Percentiles rank a stretch among this genome's conserved stretches.
phyloP scores from a whole-genome alignment of 2,329 filamentous ascomycete genomes.

The Phyllosticta capitalensis region DNA sequence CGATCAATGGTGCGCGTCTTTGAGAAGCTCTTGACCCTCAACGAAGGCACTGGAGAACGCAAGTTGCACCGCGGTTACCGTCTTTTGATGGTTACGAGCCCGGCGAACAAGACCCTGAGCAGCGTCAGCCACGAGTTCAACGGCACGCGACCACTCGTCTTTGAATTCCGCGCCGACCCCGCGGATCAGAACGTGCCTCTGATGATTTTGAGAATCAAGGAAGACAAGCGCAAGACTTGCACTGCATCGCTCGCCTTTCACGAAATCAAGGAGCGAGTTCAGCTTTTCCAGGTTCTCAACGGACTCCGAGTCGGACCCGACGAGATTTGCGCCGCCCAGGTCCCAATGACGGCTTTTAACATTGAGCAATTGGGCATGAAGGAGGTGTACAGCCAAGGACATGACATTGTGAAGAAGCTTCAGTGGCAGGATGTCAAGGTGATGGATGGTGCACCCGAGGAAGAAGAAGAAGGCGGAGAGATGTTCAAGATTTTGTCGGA shows the following conservation, averaged over 20 bases:
- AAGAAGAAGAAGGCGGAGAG: slow-evolving; percentile 39
- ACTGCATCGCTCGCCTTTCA: slow-evolving; percentile 70
- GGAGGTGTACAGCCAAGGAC: slow-evolving; percentile 33
- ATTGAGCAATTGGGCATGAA: slow-evolving; percentile 50
- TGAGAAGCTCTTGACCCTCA: slow-evolving; percentile 58
- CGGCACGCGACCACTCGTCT: slow-evolving; percentile 60
- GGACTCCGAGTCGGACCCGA: slow-evolving; percentile 59
- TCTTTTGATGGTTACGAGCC: slow-evolving; percentile 66
- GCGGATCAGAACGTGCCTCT: slow-evolving; percentile 59
- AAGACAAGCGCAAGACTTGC: slow-evolving; percentile 43
- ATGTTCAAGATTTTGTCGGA: slow-evolving; percentile 66
- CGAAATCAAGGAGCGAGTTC: slow-evolving; percentile 59
- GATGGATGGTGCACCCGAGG: slow-evolving; percentile 58
- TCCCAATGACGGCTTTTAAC: slow-evolving; percentile 54
- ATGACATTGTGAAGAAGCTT: slow-evolving; percentile 33
- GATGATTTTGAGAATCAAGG: slow-evolving; percentile 61
- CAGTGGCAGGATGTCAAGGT: slow-evolving; percentile 60
- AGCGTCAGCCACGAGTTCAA: slow-evolving; percentile 62
- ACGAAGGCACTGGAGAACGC: slow-evolving; percentile 62
- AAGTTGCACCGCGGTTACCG: slow-evolving; percentile 71
- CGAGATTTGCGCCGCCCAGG: slow-evolving; percentile 63
- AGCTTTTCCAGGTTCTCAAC: slow-evolving; percentile 62
- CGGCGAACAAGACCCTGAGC: slow-evolving; percentile 67
- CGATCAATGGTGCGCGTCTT: slow-evolving; percentile 68
- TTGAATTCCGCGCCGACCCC: slow-evolving; percentile 50